Conservation (phyloP, 1,139 yeast genomes). For the Taphrina deformans region DNA sequence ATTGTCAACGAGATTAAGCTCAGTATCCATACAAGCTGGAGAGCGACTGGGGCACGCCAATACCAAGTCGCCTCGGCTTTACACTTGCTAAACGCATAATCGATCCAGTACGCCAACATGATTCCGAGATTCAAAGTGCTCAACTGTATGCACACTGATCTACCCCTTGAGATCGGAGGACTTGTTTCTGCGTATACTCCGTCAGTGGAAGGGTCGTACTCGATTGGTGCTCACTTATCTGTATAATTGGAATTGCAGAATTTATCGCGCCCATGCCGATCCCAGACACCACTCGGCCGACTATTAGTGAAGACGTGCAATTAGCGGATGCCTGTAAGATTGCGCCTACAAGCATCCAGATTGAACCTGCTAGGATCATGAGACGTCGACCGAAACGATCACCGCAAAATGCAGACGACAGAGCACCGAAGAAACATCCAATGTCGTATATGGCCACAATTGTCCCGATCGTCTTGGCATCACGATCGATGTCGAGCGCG, state of each 20-base stretch:
- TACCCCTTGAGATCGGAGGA: constrained; percentile 59
- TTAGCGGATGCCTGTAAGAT: constrained; percentile 61
- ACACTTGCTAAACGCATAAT: constrained; percentile 1
- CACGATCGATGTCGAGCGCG: constrained; percentile 32
- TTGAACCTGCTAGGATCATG: constrained; percentile 59
- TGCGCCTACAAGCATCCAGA: constrained; percentile 64
- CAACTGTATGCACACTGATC: constrained; percentile 51
- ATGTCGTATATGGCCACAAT: constrained; percentile 71
- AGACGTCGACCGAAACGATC: constrained; percentile 68
- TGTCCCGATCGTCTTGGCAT: constrained; percentile 52
- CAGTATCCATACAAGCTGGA: constrained; percentile 43
- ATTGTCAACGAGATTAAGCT: constrained; percentile 39
- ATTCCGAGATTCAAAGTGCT: constrained; percentile 46
- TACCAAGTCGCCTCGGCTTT: not conserved
- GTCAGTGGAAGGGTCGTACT: constrained; percentile 39
- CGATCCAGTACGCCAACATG: constrained; percentile 34
- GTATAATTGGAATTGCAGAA: constrained; percentile 7
- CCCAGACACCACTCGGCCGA: constrained; percentile 77
- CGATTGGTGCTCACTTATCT: not conserved
- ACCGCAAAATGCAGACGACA: constrained; percentile 63
- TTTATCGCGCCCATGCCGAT: constrained; percentile 16
- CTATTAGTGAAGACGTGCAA: constrained; percentile 62
- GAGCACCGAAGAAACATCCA: constrained; percentile 72
- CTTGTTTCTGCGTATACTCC: constrained; percentile 54
- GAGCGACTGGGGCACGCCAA: constrained; percentile 36